A percentile compares a stretch with the other conserved stretches of the same genome.
Conservation (phyloP, 2,329 filamentous ascomycete genomes). For the Blumeria hordei region DNA sequence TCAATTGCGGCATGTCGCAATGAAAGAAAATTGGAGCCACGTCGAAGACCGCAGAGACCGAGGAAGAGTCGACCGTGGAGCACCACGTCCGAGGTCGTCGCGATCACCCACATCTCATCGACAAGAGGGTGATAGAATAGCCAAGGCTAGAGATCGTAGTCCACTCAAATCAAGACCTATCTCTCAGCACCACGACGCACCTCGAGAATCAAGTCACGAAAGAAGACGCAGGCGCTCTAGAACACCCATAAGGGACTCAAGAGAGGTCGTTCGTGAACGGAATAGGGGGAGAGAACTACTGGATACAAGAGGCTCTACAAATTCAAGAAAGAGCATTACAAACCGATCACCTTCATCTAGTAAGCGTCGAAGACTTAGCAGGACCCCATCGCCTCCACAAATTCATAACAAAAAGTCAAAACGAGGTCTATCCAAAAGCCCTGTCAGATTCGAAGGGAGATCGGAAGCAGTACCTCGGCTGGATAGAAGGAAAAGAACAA, state of each 20-base stretch:
- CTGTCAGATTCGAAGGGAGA: conserved; percentile 9
- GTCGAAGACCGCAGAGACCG: conserved; percentile 19
- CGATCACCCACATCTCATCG: conserved; percentile 16
- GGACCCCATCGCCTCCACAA: conserved; percentile 14
- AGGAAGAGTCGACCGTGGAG: conserved; percentile 19
- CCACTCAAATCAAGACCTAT: conserved; percentile 10
- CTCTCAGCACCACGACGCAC: conserved; percentile 9
- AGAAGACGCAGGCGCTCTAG: conserved; percentile 12
- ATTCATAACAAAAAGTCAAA: conserved; percentile 15
- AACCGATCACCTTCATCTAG: conserved; percentile 13
- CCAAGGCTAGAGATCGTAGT: conserved; percentile 13
- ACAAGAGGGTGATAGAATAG: conserved; percentile 14
- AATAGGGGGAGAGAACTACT: conserved; percentile 16
- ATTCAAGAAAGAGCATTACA: conserved; percentile 11
- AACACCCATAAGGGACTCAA: conserved; percentile 12
- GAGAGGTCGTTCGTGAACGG: conserved; percentile 14
- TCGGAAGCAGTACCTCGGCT: conserved; percentile 7
- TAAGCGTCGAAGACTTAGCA: conserved; percentile 14
- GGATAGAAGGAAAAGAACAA: conserved; percentile 10
- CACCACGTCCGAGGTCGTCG: conserved; percentile 15
- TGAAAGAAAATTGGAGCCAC: conserved; percentile 20
- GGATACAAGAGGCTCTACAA: conserved; percentile 15
- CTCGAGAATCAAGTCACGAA: conserved; percentile 13
- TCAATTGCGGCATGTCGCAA: conserved; percentile 17
- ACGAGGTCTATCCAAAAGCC: conserved; percentile 13